These are phyloP conservation scores for Fraxinus cuspidata DNA, from an alignment of 257 asterid genomes.

Conservation along the genomic window DNA sequence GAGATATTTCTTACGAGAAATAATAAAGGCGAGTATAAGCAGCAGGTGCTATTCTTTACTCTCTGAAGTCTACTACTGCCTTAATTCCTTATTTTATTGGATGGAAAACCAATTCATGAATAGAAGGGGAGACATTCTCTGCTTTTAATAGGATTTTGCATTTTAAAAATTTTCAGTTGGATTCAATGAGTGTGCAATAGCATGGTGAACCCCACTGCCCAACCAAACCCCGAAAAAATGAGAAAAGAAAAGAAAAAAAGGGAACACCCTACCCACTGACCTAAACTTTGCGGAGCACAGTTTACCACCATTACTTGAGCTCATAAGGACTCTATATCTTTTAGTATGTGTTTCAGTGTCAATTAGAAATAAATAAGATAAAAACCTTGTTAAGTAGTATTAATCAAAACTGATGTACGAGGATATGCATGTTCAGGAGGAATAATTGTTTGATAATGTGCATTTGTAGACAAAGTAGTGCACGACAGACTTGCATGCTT, in stretches of 20 bases:
- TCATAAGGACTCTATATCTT: background rate
- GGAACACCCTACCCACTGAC: background rate
- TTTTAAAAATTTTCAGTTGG: constrained; percentile 7
- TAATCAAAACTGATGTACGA: background rate
- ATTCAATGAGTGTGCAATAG: constrained; percentile 15
- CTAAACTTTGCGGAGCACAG: background rate
- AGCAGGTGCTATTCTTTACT: constrained; percentile 63
- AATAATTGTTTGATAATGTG: background rate
- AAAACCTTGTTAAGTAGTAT: background rate
- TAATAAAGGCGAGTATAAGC: constrained; percentile 60
- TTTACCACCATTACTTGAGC: background rate
- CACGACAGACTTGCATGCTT: constrained; percentile 4
- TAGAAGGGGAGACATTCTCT: constrained; percentile 5
- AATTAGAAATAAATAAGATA: background rate
- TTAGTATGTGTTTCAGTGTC: background rate
- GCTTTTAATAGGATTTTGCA: constrained; percentile 12
- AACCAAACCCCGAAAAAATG: background rate
- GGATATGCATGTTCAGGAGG: background rate
- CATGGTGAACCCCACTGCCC: background rate
- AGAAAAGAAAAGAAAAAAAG: background rate
- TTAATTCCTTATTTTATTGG: background rate
- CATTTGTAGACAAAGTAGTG: background rate
- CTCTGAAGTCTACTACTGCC: constrained; percentile 10
- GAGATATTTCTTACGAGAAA: constrained; percentile 75
- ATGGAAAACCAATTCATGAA: background rate